These are phyloP conservation scores for Tricholoma sp. DNA, from an alignment of 768 basidiomycete genomes.

Conservation along the genomic window DNA sequence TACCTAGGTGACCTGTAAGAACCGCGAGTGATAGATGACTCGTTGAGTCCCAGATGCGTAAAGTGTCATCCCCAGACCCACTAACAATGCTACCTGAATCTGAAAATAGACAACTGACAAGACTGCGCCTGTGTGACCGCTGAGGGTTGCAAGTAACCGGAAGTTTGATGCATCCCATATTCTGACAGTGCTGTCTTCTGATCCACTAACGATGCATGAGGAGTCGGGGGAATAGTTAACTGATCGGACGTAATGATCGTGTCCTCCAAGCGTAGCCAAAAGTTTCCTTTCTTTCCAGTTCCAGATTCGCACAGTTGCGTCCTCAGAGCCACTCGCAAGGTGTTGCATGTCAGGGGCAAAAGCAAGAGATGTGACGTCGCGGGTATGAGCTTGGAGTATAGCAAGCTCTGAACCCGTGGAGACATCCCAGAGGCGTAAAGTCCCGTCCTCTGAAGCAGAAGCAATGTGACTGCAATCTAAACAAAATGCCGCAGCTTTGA, in stretches of 20 bases:
- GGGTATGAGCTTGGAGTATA: conserved; percentile 2
- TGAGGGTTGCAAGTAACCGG: not conserved
- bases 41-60: conserved; percentile 5
- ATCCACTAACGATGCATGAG: conserved; percentile 2
- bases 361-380: conserved; percentile 7
- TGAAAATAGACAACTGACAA: conserved; percentile 2
- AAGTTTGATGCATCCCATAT: conserved; percentile 5
- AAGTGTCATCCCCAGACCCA: conserved; percentile 7
- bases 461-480: not conserved
- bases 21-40: conserved; percentile 2
- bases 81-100: conserved; percentile 5
- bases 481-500: not conserved
- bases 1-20: conserved; percentile 6
- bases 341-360: conserved; percentile 7
- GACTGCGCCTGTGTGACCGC: conserved; percentile 5
- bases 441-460: conserved; percentile 8
- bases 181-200: conserved; percentile 10
- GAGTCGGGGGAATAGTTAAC: conserved; percentile 8
- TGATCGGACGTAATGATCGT: conserved; percentile 6
- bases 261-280: conserved; percentile 3
- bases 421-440: conserved; percentile 7
- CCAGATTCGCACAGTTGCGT: conserved; percentile 9
- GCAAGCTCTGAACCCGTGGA: conserved; percentile 5
- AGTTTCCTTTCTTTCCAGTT: conserved; percentile 4
- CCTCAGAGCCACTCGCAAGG: conserved; percentile 8